These are phyloP conservation scores for Fusarium sp. DNA, from an alignment of 2,329 filamentous ascomycete species.

Conservation along the genomic window DNA sequence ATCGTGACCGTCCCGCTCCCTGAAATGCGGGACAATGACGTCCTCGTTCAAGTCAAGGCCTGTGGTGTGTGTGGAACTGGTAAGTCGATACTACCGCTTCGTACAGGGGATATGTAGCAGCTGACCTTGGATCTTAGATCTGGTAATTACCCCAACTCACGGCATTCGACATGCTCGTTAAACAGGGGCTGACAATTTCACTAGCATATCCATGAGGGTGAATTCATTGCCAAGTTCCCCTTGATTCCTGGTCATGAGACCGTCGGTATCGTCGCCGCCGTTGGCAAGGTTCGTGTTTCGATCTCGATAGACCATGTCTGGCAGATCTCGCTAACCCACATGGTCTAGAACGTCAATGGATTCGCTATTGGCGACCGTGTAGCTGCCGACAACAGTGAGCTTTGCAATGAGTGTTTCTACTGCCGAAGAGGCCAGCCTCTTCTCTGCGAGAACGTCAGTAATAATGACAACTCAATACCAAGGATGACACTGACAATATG, in stretches of 20 bases:
- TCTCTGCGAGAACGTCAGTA: constrained; percentile 70
- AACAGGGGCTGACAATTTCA: constrained; percentile 5
- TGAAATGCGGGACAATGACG: constrained; percentile 67
- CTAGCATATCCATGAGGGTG: constrained; percentile 73
- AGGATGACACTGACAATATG: background rate
- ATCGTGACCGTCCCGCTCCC: constrained; percentile 72
- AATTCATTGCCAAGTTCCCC: constrained; percentile 73
- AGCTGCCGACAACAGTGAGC: constrained; percentile 71
- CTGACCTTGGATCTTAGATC: constrained; percentile 45
- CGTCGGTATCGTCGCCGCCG: constrained; percentile 70
- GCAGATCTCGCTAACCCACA: constrained; percentile 1
- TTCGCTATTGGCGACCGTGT: constrained; percentile 73
- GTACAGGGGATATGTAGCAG: background rate
- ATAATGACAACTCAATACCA: background rate
- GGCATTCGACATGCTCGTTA: background rate
- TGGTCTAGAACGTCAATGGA: constrained; percentile 62
- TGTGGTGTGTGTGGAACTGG: constrained; percentile 72
- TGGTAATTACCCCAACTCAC: constrained; percentile 44
- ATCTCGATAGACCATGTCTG: background rate
- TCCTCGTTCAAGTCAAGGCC: constrained; percentile 74
- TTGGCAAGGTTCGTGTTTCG: constrained; percentile 53
- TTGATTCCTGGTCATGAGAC: constrained; percentile 77
- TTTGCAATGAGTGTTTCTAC: constrained; percentile 79
- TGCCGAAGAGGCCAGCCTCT: constrained; percentile 75
- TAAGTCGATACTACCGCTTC: constrained; percentile 42